Conservation (phyloP, 495 filamentous ascomycete species). For the Aspergillus avenaceus region DNA sequence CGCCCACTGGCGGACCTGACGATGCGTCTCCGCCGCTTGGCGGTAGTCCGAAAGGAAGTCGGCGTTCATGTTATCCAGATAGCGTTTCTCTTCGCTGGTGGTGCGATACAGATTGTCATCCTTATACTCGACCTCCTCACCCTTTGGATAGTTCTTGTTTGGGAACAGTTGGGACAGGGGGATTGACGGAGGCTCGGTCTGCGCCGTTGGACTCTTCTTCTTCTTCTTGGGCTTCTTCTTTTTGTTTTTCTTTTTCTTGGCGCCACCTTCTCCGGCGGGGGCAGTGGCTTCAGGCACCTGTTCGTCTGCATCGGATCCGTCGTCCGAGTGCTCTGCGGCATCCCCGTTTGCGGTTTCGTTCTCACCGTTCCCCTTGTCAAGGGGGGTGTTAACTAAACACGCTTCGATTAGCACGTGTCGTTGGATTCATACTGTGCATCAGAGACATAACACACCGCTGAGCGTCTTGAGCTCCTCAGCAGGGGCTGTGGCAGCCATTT, state of each 20-base stretch:
- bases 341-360: neutral
- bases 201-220: slow-evolving; percentile 63
- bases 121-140: slow-evolving; percentile 72
- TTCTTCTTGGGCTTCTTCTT: slow-evolving; percentile 73
- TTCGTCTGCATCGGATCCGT: neutral
- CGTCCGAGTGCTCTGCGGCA: neutral
- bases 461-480: too few relatives aligned
- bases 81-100: slow-evolving; percentile 82
- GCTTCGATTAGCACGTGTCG: too few relatives aligned
- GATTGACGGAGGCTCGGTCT: slow-evolving; percentile 74
- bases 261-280: neutral
- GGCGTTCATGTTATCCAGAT: slow-evolving; percentile 75
- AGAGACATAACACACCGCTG: too few relatives aligned
- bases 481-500: too few relatives aligned
- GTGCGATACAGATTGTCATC: slow-evolving; percentile 78
- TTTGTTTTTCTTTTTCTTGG: slow-evolving; percentile 67
- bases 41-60: slow-evolving; percentile 85
- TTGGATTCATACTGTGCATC: too few relatives aligned
- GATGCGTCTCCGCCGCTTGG: slow-evolving; percentile 80
- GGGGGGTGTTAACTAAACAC: too few relatives aligned
- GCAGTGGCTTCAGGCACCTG: neutral
- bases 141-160: slow-evolving; percentile 67
- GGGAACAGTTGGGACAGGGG: slow-evolving; percentile 73
- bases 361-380: too few relatives aligned
- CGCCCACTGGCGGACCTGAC: slow-evolving; percentile 80